Percentiles rank a stretch among this genome's conserved stretches.
Conservation (phyloP, 1,284 basidiomycete species). For the Ceratobasidium sp. region DNA sequence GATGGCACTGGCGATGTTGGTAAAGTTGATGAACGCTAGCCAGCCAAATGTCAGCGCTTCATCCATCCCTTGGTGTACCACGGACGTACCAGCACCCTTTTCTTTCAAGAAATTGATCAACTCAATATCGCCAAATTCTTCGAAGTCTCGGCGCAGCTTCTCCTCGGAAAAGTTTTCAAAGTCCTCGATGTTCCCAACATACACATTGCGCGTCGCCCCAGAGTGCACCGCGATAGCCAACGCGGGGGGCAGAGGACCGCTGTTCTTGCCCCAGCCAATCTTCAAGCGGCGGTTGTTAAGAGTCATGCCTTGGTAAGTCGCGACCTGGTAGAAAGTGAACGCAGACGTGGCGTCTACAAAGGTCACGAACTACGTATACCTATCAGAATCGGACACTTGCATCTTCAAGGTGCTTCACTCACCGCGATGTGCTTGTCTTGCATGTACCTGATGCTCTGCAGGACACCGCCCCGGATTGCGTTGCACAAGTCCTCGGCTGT, state of each 20-base stretch:
- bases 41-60: slow-evolving; percentile 28
- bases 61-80: neutral
- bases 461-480: slow-evolving; percentile 88
- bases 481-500: slow-evolving; percentile 93
- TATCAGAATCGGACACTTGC: neutral
- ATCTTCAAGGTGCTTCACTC: slow-evolving; percentile 48
- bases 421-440: slow-evolving; percentile 94
- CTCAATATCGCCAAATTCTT: slow-evolving; percentile 93
- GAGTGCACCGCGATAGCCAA: slow-evolving; percentile 87
- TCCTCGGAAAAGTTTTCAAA: slow-evolving; percentile 89
- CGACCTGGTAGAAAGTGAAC: slow-evolving; percentile 90
- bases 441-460: slow-evolving; percentile 91
- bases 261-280: slow-evolving; percentile 95
- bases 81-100: slow-evolving; percentile 67
- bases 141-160: slow-evolving; percentile 87
- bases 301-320: slow-evolving; percentile 85
- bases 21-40: slow-evolving; percentile 89
- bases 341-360: slow-evolving; percentile 91
- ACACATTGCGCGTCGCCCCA: slow-evolving; percentile 93
- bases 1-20: slow-evolving; percentile 91
- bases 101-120: slow-evolving; percentile 94
- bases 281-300: slow-evolving; percentile 92
- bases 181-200: slow-evolving; percentile 92
- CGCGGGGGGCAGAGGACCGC: slow-evolving; percentile 82
- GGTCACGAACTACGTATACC: slow-evolving; percentile 76